Conservation (phyloP, 2,329 filamentous ascomycete species). For the Stachybotrys chlorohalonatus region DNA sequence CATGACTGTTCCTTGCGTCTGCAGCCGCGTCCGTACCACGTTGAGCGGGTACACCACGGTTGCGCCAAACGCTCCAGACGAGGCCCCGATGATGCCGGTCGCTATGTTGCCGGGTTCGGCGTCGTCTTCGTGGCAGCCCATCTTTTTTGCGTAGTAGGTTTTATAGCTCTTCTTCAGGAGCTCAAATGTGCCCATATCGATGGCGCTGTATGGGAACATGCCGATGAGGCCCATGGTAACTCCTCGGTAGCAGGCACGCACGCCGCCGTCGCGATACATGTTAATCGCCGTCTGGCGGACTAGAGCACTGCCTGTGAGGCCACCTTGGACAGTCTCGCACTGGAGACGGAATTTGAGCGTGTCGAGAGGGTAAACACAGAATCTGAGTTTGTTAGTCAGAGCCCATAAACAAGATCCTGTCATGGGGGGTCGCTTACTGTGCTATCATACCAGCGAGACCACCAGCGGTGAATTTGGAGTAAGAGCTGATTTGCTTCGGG, state of each 20-base stretch:
- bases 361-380: constrained; percentile 90
- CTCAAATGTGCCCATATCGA: constrained; percentile 94
- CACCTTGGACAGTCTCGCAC: constrained; percentile 84
- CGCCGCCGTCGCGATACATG: constrained; percentile 71
- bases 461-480: constrained; percentile 84
- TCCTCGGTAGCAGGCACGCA: constrained; percentile 78
- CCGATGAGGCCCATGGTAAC: constrained; percentile 88
- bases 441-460: constrained; percentile 90
- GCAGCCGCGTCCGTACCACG: constrained; percentile 79
- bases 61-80: constrained; percentile 85
- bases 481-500: constrained; percentile 66
- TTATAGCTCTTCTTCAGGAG: constrained; percentile 73
- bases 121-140: constrained; percentile 74
- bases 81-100: constrained; percentile 82
- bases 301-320: constrained; percentile 72
- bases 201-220: constrained; percentile 96
- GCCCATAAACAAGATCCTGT: background rate
- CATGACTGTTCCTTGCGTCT: constrained; percentile 89
- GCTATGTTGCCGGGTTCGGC: constrained; percentile 71
- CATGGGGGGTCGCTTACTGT: constrained; percentile 52
- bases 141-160: constrained; percentile 56
- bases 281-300: constrained; percentile 76
- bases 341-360: constrained; percentile 78
- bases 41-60: constrained; percentile 95
- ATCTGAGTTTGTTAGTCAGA: constrained; percentile 33